Base-by-base conservation (phyloP, 805 yeast genomes). In the Yarrowia hollandica region DNA sequence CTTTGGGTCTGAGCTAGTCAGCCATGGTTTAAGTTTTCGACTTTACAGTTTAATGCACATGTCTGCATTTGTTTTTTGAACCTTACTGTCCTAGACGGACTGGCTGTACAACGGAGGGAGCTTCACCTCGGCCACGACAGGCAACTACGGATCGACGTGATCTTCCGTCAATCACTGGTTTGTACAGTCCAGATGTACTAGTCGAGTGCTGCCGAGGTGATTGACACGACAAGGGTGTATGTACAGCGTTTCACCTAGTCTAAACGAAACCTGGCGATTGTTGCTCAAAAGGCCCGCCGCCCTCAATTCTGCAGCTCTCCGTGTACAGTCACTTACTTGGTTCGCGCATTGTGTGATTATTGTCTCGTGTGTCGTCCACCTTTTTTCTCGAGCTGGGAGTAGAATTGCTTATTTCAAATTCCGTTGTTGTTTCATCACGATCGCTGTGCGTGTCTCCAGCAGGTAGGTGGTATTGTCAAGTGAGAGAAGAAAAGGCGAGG, bases 1-100 rank as follows among this genome's bases (percentile, higher is more conserved):
- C 25, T 44, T 44, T 28, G 52, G 52, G 52, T 19, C 23, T 9
- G 52, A 44, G 52, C 52, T 44, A 44, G 52, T 44, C 52, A 44
- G 52, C 52, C 52, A 4, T 8, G 16, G 26, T 18, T 44, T 26
- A 31, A 19, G 35, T 44, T 44, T 11, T 11, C 16, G 10, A 25
- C 28, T 25, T 25, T 44, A 44, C 26, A 19, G 25, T 44, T 44
- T 10, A 19, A 28, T 30, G 52, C 52, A 30, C 52, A 44, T 14
- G 34, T n/a, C 11, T 18, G 25, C 52, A 12, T 28, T n/a, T 9
- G 18, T 18, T 30, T 30, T 44, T 12, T 30, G 35, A 44, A 44
- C 18, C 25, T 28, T 30, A 10, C n/a, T 19, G 1, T 34, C 35
- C 31, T 39, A 39, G 28, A 16, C 46, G 14, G 19, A 15, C 22